These are phyloP conservation scores for Penicillium sp. DNA, from an alignment of 2,329 filamentous ascomycete species.

Conservation along the genomic window DNA sequence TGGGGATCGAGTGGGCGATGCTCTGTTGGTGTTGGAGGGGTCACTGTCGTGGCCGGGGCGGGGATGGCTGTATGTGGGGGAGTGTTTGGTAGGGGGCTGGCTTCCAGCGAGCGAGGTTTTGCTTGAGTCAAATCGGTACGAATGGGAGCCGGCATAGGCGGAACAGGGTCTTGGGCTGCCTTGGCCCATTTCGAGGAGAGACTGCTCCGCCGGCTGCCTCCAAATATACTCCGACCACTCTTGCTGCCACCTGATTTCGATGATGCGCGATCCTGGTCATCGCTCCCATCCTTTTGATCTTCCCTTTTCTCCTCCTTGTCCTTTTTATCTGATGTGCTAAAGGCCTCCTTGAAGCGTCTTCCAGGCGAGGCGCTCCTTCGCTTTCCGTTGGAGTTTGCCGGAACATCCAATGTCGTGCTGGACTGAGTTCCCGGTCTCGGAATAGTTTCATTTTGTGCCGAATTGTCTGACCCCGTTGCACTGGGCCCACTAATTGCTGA, in stretches of 20 bases:
- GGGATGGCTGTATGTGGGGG: conserved; percentile 37
- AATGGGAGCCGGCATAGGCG: conserved; percentile 40
- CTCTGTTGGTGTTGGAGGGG: conserved; percentile 66
- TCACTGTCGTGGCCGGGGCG: conserved; percentile 62
- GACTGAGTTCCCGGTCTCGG: conserved; percentile 33
- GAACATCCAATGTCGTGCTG: conserved; percentile 35
- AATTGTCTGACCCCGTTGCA: conserved; percentile 41
- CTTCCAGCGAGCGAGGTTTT: conserved; percentile 28
- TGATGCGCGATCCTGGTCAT: conserved; percentile 53
- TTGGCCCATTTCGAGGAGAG: conserved; percentile 37
- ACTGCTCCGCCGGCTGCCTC: conserved; percentile 41
- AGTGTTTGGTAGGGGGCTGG: conserved; percentile 34
- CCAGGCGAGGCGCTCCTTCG: conserved; percentile 71
- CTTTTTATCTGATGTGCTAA: conserved; percentile 51
- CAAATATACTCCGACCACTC: conserved; percentile 44
- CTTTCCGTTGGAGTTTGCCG: conserved; percentile 42
- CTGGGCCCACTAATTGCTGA: conserved; percentile 35
- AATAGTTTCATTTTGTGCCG: conserved; percentile 45
- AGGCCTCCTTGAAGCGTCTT: conserved; percentile 73
- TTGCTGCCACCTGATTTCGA: conserved; percentile 48
- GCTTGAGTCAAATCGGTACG: conserved; percentile 35
- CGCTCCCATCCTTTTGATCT: conserved; percentile 56
- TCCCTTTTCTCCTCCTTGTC: background rate
- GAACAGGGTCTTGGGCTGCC: conserved; percentile 32
- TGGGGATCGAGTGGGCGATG: conserved; percentile 40